Conservation (phyloP, 805 yeast genomes). For the Yamadazyma kitorensis region DNA sequence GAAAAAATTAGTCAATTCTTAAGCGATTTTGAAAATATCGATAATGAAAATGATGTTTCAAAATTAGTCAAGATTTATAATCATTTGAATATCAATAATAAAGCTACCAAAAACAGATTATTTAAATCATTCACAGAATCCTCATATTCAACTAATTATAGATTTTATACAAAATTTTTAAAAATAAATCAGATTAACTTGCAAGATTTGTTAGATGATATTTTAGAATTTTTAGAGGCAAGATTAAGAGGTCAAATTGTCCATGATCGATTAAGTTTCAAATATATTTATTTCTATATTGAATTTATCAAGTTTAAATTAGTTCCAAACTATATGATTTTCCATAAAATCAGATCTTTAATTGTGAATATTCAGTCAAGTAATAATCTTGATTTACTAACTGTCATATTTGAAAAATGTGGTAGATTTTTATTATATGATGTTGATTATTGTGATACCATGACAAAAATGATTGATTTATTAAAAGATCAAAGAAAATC, state of each 20-base stretch:
- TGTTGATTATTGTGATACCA: conserved; percentile 54
- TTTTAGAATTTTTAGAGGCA: conserved; percentile 53
- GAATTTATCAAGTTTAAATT: conserved; percentile 77
- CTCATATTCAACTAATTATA: conserved; percentile 43
- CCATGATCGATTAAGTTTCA: conserved; percentile 52
- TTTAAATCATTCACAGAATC: conserved; percentile 52
- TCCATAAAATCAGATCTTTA: conserved; percentile 67
- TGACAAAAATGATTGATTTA: conserved; percentile 60
- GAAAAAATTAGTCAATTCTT: conserved; percentile 45
- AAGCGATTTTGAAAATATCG: conserved; percentile 38
- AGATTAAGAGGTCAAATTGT: conserved; percentile 59
- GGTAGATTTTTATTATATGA: conserved; percentile 62
- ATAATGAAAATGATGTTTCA: conserved; percentile 50
- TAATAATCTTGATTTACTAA: conserved; percentile 65
- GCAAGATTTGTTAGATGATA: conserved; percentile 49
- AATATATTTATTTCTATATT: conserved; percentile 58
- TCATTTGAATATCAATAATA: conserved; percentile 55
- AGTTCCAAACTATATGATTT: conserved; percentile 65
- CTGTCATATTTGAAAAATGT: conserved; percentile 68
- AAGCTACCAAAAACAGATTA: conserved; percentile 66
- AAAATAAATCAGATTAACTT: conserved; percentile 53
- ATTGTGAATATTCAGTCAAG: conserved; percentile 49
- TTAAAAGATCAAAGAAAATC: conserved; percentile 50
- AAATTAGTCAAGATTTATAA: conserved; percentile 47
- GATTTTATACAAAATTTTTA: conserved; percentile 62